Evolutionary conservation across 768 basidiomycete genomes (phyloP).

Genomic region (Lentinula sp.): DNA sequence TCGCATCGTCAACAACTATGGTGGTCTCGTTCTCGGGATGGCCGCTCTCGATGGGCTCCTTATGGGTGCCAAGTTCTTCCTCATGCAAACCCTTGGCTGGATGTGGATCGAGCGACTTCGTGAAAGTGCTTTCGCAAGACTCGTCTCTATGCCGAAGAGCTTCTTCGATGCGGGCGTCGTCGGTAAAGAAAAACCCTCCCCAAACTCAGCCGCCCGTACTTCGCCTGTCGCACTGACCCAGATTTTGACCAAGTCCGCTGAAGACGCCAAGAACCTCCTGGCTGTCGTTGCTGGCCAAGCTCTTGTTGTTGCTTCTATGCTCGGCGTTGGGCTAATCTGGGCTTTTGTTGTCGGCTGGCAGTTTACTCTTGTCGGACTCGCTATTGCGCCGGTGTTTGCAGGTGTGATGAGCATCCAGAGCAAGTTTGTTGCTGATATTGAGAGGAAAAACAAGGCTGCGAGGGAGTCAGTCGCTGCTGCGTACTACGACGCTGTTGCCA

Average conservation of each 20-base stretch:
- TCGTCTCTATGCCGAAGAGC: constrained; percentile 76
- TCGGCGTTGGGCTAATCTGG: constrained; percentile 82
- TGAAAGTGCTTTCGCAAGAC: constrained; percentile 39
- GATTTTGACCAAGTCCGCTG: constrained; percentile 79
- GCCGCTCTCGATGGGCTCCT: constrained; percentile 74
- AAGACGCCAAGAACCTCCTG: constrained; percentile 79
- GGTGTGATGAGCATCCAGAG: constrained; percentile 71
- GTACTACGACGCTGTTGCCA: constrained; percentile 85
- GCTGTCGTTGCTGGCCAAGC: constrained; percentile 66
- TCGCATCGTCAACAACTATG: constrained; percentile 59
- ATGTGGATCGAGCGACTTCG: constrained; percentile 72
- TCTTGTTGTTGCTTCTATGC: constrained; percentile 74
- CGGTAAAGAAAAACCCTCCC: not conserved
- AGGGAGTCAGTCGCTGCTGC: constrained; percentile 78
- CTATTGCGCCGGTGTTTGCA: constrained; percentile 80
- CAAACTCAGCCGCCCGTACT: constrained; percentile 31
- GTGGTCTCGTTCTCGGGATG: constrained; percentile 65
- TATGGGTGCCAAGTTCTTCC: constrained; percentile 68
- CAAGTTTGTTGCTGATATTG: constrained; percentile 61
- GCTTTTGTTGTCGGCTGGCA: constrained; percentile 88
- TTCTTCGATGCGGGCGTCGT: constrained; percentile 62
- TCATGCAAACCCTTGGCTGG: constrained; percentile 73
- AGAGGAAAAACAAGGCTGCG: constrained; percentile 78
- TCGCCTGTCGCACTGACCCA: constrained; percentile 48
- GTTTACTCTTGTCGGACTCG: constrained; percentile 84